Conservation (phyloP, 2,329 filamentous ascomycete genomes). For the Domatiomyces catenatus region DNA sequence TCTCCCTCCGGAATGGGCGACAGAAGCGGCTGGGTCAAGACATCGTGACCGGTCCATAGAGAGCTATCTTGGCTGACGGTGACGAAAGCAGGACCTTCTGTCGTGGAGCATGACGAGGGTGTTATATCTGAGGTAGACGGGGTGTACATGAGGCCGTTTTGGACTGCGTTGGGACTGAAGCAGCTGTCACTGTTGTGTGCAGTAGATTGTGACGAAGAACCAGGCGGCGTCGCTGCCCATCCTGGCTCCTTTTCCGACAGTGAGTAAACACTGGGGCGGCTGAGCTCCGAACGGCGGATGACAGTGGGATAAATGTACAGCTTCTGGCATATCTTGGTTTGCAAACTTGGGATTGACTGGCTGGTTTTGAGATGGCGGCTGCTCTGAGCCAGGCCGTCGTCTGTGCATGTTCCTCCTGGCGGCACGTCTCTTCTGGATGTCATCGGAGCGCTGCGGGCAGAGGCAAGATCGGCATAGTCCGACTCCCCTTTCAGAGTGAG, state of each 20-base stretch:
- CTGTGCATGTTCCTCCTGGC: background rate
- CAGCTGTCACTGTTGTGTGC: conserved; percentile 8
- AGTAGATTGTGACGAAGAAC: conserved; percentile 12
- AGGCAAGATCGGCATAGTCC: background rate
- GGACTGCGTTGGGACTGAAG: background rate
- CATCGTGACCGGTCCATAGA: background rate
- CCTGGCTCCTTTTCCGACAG: conserved; percentile 4
- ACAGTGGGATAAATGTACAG: conserved; percentile 12
- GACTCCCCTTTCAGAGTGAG: background rate
- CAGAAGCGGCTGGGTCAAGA: conserved; percentile 1
- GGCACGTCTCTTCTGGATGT: background rate
- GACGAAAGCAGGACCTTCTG: background rate
- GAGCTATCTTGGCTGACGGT: background rate
- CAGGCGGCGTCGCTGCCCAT: background rate
- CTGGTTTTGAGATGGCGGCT: background rate
- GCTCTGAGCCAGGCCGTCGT: background rate
- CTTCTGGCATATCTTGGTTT: conserved; percentile 8
- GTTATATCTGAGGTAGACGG: conserved; percentile 9
- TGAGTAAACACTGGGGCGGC: conserved; percentile 14
- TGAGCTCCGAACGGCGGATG: conserved; percentile 9
- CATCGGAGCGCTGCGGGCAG: background rate
- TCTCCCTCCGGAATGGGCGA: conserved; percentile 11
- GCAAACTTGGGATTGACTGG: conserved; percentile 3
- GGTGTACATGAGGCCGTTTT: conserved; percentile 3
- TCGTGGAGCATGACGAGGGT: background rate